phyloP scores from a whole-genome alignment of 352 stramenopile genomes.

The Pythium angustatum region DNA sequence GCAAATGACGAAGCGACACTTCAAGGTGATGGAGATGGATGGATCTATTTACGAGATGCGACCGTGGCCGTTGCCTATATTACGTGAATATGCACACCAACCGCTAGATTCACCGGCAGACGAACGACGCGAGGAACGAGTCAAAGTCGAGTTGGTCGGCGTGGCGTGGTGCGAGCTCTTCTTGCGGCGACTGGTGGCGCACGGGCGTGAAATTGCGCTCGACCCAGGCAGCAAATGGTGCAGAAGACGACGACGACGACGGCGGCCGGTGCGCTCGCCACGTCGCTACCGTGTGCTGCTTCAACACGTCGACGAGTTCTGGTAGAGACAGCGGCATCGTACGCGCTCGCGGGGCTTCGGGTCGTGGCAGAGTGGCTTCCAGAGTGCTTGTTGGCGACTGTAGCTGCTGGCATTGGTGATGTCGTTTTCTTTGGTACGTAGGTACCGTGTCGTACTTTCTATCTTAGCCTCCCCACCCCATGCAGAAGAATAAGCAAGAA shows the following conservation, averaged over 20 bases:
- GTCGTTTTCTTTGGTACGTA: conserved; percentile 56
- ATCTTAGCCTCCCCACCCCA: background rate
- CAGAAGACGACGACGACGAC: conserved; percentile 4
- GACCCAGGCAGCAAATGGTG: background rate
- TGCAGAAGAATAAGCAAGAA: background rate
- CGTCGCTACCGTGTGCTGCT: conserved; percentile 21
- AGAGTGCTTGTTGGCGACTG: conserved; percentile 31
- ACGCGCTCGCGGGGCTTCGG: conserved; percentile 26
- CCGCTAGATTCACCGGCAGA: conserved; percentile 15
- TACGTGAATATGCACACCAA: conserved; percentile 5
- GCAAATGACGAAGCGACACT: no score
- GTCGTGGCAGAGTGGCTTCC: conserved; percentile 40
- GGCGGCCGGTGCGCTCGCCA: conserved; percentile 14
- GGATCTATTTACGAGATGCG: conserved; percentile 14
- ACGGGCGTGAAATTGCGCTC: background rate
- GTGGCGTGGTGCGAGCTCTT: background rate
- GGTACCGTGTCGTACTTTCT: background rate
- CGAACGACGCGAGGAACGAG: conserved; percentile 29
- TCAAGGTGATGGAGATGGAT: no score
- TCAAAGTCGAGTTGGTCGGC: conserved; percentile 23
- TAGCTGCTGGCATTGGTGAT: conserved; percentile 36
- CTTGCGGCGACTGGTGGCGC: background rate
- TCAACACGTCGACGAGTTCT: conserved; percentile 41
- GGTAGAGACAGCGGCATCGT: conserved; percentile 50
- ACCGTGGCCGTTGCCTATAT: conserved; percentile 5